Evolutionary conservation across 768 basidiomycete genomes (phyloP).

Genomic region (Gloeopeniophorella convolvens): DNA sequence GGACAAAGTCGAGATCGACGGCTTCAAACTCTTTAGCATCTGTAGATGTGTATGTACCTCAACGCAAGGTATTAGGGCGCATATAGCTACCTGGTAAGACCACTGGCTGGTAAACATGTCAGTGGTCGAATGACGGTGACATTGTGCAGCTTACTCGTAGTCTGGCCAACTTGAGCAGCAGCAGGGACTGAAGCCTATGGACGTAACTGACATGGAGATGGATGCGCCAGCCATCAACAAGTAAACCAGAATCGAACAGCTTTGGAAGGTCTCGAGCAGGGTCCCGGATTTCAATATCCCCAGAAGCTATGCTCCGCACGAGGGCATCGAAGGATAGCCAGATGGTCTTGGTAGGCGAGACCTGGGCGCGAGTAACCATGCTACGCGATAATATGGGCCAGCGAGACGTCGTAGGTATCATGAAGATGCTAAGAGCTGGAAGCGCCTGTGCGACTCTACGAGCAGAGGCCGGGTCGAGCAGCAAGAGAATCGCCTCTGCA

Average conservation of each 20-base stretch:
- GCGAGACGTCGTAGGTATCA: background rate
- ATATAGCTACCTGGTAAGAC: background rate
- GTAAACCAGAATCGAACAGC: background rate
- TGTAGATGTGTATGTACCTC: background rate
- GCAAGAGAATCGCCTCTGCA: background rate
- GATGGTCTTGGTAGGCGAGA: background rate
- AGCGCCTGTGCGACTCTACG: background rate
- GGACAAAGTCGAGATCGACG: background rate
- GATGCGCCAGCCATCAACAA: background rate
- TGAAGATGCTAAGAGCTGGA: background rate
- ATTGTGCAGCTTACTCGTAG: too few species aligned
- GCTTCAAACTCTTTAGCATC: background rate
- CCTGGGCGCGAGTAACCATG: background rate
- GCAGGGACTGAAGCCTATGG: background rate
- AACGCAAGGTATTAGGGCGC: background rate
- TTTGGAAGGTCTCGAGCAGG: background rate
- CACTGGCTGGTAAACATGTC: background rate
- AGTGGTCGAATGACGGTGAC: too few species aligned
- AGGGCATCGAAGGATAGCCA: slow-evolving; percentile 4
- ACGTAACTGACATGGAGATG: background rate
- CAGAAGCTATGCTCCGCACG: background rate
- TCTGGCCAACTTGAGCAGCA: too few species aligned
- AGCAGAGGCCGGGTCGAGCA: background rate
- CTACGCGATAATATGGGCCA: background rate
- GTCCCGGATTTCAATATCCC: background rate